Evolutionary conservation across 306 rosid genomes (phyloP), one percentile per base, ranked within the genome.

Genomic region (Castanea crenata): DNA sequence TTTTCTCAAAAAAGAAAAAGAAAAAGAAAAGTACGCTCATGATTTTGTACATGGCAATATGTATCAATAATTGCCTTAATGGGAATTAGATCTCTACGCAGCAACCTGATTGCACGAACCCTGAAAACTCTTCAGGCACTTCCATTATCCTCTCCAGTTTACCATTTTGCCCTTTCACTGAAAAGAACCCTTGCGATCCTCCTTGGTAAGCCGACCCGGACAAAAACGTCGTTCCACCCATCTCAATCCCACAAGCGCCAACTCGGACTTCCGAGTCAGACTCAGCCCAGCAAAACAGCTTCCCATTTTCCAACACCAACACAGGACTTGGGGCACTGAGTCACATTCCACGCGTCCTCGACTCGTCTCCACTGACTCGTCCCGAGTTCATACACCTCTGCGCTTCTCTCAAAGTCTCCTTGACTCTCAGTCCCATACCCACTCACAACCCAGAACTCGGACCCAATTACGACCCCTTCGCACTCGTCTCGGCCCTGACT

Each of bases 401-500:
- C 83, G 79, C 87, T 62, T 0, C 64, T 68, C 32, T 78, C 88
- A 46, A 89, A 89, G 6, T 44, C 51, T 4, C 92, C 92, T 51
- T 86, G 92, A 41, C 57, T 84, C 46, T 89, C 88, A 8, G 90
- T 89, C 23, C 58, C 31, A 31, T 89, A 89, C 64, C 92, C 92
- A 51, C 90, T 84, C 69, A 89, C 90, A 32, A 84, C 92, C 87
- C 88, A 84, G 74, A 89, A 84, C 76, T 80, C 79, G 54, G 85
- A 77, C 72, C 88, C 88, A 58, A 81, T 38, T 2, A 84, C 75
- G 16, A 86, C 9, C 18, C 87, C 92, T 32, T 89, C 85, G 81
- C 92, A 89, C 86, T 89, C 92, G 86, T 89, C 92, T 77, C 90
- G 76, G 76, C 55, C 92, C 79, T 31, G 75, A 54, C 81, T 75